Evolutionary conservation across 805 yeast species (phyloP).

Genomic region (Wickerhamia fluorescens): DNA sequence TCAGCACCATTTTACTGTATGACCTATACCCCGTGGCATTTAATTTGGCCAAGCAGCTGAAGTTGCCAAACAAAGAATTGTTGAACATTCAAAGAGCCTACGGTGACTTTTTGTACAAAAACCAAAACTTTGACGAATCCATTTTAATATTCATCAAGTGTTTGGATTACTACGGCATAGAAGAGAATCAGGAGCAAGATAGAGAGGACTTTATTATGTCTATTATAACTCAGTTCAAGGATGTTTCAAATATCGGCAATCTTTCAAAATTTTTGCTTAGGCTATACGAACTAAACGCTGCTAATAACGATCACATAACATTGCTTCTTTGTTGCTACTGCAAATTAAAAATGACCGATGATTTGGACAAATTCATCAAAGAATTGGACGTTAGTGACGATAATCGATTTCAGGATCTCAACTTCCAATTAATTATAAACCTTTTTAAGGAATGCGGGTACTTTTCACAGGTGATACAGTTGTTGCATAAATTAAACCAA

Average conservation of each 20-base stretch:
- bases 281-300: slow-evolving; percentile 45
- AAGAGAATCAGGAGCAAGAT: slow-evolving; percentile 16
- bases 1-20: slow-evolving; percentile 61
- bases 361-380: slow-evolving; percentile 51
- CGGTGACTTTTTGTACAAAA: slow-evolving; percentile 67
- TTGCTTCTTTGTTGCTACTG: slow-evolving; percentile 73
- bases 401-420: slow-evolving; percentile 39
- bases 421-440: slow-evolving; percentile 58
- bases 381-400: slow-evolving; percentile 20
- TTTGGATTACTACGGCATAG: slow-evolving; percentile 15
- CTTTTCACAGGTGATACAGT: slow-evolving; percentile 54
- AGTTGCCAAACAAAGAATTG: slow-evolving; percentile 22
- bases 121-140: slow-evolving; percentile 61
- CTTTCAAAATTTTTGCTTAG: slow-evolving; percentile 59
- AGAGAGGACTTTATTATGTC: slow-evolving; percentile 49
- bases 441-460: slow-evolving; percentile 70
- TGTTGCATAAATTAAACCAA: slow-evolving; percentile 67
- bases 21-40: slow-evolving; percentile 70
- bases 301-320: slow-evolving; percentile 78
- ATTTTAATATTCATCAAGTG: slow-evolving; percentile 63
- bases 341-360: slow-evolving; percentile 56
- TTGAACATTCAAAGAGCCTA: slow-evolving; percentile 35
- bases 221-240: slow-evolving; percentile 72
- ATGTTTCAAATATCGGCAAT: slow-evolving; percentile 61
- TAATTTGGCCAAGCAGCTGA: slow-evolving; percentile 45